phyloP scores from a whole-genome alignment of 306 rosid genomes.

The Lupinus albus region DNA sequence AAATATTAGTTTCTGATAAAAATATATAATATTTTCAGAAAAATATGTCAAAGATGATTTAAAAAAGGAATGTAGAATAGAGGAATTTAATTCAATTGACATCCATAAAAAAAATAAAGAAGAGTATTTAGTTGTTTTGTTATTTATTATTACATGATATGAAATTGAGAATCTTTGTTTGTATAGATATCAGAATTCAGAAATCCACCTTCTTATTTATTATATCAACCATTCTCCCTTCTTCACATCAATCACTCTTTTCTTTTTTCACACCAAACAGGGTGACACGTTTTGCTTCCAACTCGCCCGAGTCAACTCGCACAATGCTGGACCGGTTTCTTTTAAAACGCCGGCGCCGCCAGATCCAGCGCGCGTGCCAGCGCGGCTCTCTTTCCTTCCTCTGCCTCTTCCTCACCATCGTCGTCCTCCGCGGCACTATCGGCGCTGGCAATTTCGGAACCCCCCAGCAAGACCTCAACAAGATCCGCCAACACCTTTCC shows the following conservation, averaged over 20 bases:
- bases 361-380: conserved; percentile 63
- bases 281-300: not conserved
- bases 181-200: too few species aligned
- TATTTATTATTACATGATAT: too few species aligned
- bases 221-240: not conserved
- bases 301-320: conserved; percentile 19
- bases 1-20: too few species aligned
- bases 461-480: conserved; percentile 65
- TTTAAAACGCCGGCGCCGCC: conserved; percentile 61
- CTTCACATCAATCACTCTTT: too few species aligned
- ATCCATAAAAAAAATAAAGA: too few species aligned
- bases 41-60: too few species aligned
- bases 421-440: conserved; percentile 69
- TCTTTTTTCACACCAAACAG: too few species aligned
- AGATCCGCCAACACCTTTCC: conserved; percentile 56
- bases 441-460: conserved; percentile 80
- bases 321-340: conserved; percentile 54
- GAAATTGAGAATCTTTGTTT: too few species aligned
- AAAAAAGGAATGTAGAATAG: too few species aligned
- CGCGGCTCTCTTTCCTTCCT: conserved; percentile 57
- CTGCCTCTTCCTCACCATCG: conserved; percentile 66
- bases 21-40: too few species aligned
- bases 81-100: too few species aligned
- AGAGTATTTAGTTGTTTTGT: too few species aligned
- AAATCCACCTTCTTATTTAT: conserved; percentile 42